phyloP scores from a whole-genome alignment of 2,329 filamentous ascomycete genomes.

The Cladorrhinum sp. region DNA sequence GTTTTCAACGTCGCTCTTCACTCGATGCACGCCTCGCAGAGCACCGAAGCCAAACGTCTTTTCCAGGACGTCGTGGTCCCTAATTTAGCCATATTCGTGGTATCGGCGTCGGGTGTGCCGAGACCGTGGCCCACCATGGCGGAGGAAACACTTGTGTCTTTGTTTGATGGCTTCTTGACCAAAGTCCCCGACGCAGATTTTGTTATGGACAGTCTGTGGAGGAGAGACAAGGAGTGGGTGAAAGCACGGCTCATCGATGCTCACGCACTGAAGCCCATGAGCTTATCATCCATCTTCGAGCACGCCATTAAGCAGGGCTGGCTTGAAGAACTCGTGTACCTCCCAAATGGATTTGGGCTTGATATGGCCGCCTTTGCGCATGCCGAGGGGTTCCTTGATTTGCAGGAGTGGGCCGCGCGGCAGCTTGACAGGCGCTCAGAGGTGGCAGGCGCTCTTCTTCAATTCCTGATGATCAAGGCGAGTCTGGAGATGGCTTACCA shows the following conservation, averaged over 20 bases:
- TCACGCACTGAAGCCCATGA: constrained; percentile 66
- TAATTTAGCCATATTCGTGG: constrained; percentile 75
- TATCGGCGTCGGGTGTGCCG: constrained; percentile 72
- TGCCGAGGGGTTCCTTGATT: constrained; percentile 72
- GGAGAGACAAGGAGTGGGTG: constrained; percentile 85
- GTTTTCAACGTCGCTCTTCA: constrained; percentile 64
- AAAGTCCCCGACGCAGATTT: constrained; percentile 81
- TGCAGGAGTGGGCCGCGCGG: constrained; percentile 75
- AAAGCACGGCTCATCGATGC: constrained; percentile 73
- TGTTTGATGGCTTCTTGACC: constrained; percentile 80
- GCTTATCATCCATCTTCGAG: constrained; percentile 68
- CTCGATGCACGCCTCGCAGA: constrained; percentile 59
- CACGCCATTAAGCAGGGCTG: constrained; percentile 79
- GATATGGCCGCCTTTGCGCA: constrained; percentile 86
- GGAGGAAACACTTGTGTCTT: constrained; percentile 68
- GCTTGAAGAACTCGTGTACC: constrained; percentile 75
- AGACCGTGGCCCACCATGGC: constrained; percentile 75
- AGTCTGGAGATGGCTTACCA: constrained; percentile 75
- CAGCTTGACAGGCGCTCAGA: constrained; percentile 64
- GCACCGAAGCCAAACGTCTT: constrained; percentile 59
- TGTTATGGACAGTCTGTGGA: constrained; percentile 87
- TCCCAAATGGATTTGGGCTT: constrained; percentile 79
- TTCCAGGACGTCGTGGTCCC: constrained; percentile 67
- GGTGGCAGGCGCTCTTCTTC: constrained; percentile 68
- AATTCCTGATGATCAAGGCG: constrained; percentile 82